Evolutionary conservation across 495 filamentous ascomycete genomes (phyloP).

Genomic region (Penicillium pancosmium): DNA sequence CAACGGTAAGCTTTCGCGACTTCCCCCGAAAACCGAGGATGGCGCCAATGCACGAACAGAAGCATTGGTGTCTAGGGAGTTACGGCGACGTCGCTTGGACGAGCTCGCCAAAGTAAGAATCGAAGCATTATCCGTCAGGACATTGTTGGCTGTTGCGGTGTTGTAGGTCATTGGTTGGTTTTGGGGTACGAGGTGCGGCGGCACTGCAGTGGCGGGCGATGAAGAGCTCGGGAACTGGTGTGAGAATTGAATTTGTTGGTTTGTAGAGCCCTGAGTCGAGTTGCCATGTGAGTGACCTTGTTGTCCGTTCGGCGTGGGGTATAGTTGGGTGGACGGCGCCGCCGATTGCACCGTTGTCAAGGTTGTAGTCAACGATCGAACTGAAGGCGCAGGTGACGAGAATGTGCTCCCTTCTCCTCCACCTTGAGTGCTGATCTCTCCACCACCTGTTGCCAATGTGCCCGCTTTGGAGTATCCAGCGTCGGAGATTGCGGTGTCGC

Average conservation of each 20-base stretch:
- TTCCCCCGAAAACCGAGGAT: slow-evolving; percentile 89
- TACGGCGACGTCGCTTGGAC: slow-evolving; percentile 83
- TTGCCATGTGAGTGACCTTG: slow-evolving; percentile 46
- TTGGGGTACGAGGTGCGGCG: slow-evolving; percentile 69
- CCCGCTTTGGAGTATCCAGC: slow-evolving; percentile 77
- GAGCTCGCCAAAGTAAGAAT: slow-evolving; percentile 96
- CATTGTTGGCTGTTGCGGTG: slow-evolving; percentile 87
- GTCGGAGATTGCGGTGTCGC: slow-evolving; percentile 72
- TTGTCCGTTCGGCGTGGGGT: slow-evolving; percentile 43
- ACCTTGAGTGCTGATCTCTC: slow-evolving; percentile 64
- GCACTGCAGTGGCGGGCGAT: slow-evolving; percentile 75
- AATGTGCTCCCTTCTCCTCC: slow-evolving; percentile 84
- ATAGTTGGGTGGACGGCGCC: slow-evolving; percentile 65
- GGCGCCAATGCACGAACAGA: slow-evolving; percentile 91
- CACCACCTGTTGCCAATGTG: slow-evolving; percentile 66
- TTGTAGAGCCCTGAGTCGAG: slow-evolving; percentile 49
- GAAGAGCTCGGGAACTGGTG: slow-evolving; percentile 79
- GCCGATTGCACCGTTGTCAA: slow-evolving; percentile 94
- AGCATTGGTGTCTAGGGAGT: slow-evolving; percentile 93
- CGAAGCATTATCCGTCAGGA: slow-evolving; percentile 91
- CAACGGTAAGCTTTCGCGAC: slow-evolving; percentile 82
- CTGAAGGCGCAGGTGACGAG: slow-evolving; percentile 89
- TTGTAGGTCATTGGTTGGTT: slow-evolving; percentile 82
- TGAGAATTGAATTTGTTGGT: slow-evolving; percentile 70
- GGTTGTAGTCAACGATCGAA: slow-evolving; percentile 90